phyloP scores from a whole-genome alignment of 2,329 filamentous ascomycete genomes.

The Aspergillus fumigatus region DNA sequence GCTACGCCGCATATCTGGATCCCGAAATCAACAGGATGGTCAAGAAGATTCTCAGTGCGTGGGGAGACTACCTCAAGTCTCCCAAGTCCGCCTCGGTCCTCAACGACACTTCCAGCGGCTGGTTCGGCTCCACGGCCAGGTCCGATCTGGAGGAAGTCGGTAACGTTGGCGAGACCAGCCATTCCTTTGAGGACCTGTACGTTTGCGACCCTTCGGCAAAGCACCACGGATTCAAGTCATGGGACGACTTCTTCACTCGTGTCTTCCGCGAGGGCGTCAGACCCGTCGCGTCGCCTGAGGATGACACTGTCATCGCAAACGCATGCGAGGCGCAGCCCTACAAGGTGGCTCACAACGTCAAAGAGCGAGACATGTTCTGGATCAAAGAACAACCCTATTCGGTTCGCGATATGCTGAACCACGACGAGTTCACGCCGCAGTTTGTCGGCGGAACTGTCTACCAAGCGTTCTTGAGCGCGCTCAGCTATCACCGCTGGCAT shows the following conservation, averaged over 20 bases:
- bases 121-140: constrained; percentile 51
- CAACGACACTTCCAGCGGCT: constrained; percentile 44
- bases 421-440: constrained; percentile 47
- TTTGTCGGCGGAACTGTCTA: constrained; percentile 65
- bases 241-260: constrained; percentile 69
- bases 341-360: constrained; percentile 48
- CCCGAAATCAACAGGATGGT: constrained; percentile 50
- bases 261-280: constrained; percentile 51
- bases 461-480: constrained; percentile 63
- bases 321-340: constrained; percentile 62
- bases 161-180: constrained; percentile 17
- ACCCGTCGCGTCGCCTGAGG: constrained; percentile 53
- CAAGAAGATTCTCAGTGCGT: constrained; percentile 49
- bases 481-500: constrained; percentile 71
- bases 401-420: constrained; percentile 57
- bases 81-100: constrained; percentile 52
- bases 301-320: constrained; percentile 53
- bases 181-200: constrained; percentile 16
- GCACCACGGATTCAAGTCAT: constrained; percentile 55
- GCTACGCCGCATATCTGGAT: constrained; percentile 52
- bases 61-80: constrained; percentile 51
- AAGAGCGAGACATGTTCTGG: constrained; percentile 61
- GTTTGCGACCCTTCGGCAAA: constrained; percentile 14
- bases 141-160: constrained; percentile 38
- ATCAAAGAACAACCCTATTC: constrained; percentile 67